Evolutionary conservation across 1,284 basidiomycete genomes (phyloP).

Genomic region (Pyrrhoderma lamaoense): DNA sequence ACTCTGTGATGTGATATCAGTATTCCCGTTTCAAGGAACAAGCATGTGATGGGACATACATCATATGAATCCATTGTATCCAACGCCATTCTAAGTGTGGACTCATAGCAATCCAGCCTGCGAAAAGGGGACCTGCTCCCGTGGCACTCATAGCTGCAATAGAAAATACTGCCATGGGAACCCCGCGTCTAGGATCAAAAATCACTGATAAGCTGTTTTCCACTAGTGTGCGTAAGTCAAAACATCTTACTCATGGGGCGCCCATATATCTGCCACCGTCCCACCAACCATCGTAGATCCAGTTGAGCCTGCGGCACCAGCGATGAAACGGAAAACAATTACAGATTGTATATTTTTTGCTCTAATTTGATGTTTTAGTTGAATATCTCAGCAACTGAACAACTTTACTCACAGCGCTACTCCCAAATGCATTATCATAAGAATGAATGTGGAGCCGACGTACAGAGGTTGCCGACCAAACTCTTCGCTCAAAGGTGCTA

Average conservation of each 20-base stretch:
- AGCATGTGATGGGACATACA: constrained; percentile 31
- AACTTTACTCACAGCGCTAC: constrained; percentile 48
- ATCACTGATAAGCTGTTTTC: constrained; percentile 4
- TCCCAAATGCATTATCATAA: constrained; percentile 54
- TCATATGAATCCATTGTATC: constrained; percentile 77
- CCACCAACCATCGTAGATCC: constrained; percentile 75
- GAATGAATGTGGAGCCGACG: constrained; percentile 46
- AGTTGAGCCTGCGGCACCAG: constrained; percentile 62
- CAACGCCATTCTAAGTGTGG: constrained; percentile 62
- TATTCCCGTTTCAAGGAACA: constrained; percentile 11
- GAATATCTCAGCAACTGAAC: neutral
- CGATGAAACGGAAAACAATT: constrained; percentile 58
- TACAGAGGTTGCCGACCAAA: constrained; percentile 69
- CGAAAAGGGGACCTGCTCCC: constrained; percentile 58
- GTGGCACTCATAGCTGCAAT: constrained; percentile 51
- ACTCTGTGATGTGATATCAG: constrained; percentile 28
- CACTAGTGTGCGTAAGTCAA: neutral
- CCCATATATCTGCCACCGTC: constrained; percentile 68
- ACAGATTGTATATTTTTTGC: constrained; percentile 65
- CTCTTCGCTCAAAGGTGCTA: constrained; percentile 73
- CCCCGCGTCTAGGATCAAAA: constrained; percentile 42
- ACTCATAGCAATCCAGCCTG: constrained; percentile 66
- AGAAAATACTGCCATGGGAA: constrained; percentile 67
- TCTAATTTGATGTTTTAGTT: constrained; percentile 27
- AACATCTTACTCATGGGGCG: constrained; percentile 43